Conservation (phyloP, 2,329 filamentous ascomycete species). For the Monilinia polystroma region DNA sequence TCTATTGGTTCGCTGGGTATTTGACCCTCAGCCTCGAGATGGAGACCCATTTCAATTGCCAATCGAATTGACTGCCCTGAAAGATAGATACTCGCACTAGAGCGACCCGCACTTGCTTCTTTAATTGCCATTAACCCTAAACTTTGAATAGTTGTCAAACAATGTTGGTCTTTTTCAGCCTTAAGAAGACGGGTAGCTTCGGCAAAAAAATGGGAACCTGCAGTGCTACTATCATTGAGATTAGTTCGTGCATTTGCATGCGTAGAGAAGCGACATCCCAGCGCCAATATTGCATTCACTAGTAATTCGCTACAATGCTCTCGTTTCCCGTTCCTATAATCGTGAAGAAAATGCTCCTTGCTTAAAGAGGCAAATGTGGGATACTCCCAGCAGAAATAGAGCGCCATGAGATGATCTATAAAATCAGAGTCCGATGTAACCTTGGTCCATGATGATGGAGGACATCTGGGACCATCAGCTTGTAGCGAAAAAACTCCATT, state of each 20-base stretch:
- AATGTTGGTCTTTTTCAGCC: conserved; percentile 55
- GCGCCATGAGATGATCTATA: conserved; percentile 60
- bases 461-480: conserved; percentile 68
- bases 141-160: conserved; percentile 69
- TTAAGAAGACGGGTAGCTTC: conserved; percentile 61
- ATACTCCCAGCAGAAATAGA: conserved; percentile 75
- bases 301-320: conserved; percentile 45
- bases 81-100: conserved; percentile 71
- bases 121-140: conserved; percentile 72
- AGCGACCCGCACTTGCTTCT: conserved; percentile 68
- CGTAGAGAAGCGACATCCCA: conserved; percentile 70
- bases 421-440: conserved; percentile 58
- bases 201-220: conserved; percentile 73
- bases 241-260: conserved; percentile 60
- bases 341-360: conserved; percentile 40
- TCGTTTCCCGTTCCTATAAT: conserved; percentile 27
- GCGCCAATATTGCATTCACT: conserved; percentile 42
- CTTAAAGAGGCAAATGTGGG: conserved; percentile 71
- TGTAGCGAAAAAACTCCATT: conserved; percentile 56
- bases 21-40: conserved; percentile 26
- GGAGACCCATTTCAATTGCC: conserved; percentile 51
- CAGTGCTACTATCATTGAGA: conserved; percentile 60
- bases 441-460: conserved; percentile 63
- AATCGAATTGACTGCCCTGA: conserved; percentile 69
- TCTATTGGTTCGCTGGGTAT: conserved; percentile 27